Evolutionary conservation across 495 filamentous ascomycete genomes (phyloP), one percentile per base, ranked within the genome.

Genomic region (Daldinia bambusicola): DNA sequence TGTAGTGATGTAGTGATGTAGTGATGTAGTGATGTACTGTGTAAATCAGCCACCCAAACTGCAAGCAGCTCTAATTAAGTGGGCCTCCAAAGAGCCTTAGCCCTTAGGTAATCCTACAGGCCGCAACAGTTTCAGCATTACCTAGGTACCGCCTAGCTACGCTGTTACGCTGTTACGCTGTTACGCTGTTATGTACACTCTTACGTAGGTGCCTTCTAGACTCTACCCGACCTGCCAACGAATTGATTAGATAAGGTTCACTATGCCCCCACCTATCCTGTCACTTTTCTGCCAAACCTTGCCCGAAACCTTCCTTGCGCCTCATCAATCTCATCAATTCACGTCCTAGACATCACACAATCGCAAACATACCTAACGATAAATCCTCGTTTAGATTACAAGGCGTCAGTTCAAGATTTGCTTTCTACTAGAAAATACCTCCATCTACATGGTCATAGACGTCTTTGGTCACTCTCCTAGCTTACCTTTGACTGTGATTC

Each of bases 1-100:
- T 72, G 69, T 72, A 72, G 67, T 45, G 16, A 36, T 36, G 43
- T 48, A n/a, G n/a, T n/a, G n/a, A n/a, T n/a, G n/a, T 48, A 48
- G 67, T 71, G 69, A 72, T 72, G 69, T 72, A 72, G 67, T 45
- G 16, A 36, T 36, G 43, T 48, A n/a, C n/a, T n/a, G n/a, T n/a
- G n/a, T n/a, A 48, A 48, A 48, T 48, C 43, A 48, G 43, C 43
- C 43, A 48, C 43, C 43, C 34, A 10, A 26, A 45, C 43, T 48
- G 43, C 43, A 48, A 48, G 43, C 43, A 48, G 43, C 20, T 48
- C 6, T 48, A 9, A 22, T 48, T 48, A 20, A 22, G 43, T 48
- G 43, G 43, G 43, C 20, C 43, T 8, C 22, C 4, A 48, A 48
- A 48, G 18, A 36, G 14, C 2, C 41, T 43, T 43, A 43, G 40